Percentiles rank a stretch among this genome's conserved stretches.
These are phyloP conservation scores for Penicillium sp. DNA, from an alignment of 2,329 filamentous ascomycete genomes.

Conservation along the genomic window DNA sequence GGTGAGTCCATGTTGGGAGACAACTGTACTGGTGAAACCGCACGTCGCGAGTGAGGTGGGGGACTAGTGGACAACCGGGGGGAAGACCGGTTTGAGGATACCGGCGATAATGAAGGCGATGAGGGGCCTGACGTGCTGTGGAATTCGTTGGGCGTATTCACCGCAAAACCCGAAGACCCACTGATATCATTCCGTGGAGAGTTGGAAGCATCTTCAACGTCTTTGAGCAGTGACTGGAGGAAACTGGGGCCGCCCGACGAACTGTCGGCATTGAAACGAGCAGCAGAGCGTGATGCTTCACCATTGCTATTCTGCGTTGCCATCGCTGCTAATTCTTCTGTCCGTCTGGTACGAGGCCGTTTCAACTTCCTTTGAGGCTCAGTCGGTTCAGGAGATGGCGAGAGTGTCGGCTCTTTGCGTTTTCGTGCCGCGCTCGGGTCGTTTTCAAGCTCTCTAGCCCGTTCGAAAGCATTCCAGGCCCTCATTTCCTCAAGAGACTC, in stretches of 20 bases:
- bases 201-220: conserved; percentile 64
- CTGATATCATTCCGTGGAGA: conserved; percentile 26
- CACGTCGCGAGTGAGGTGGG: conserved; percentile 30
- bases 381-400: conserved; percentile 65
- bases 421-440: conserved; percentile 46
- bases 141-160: conserved; percentile 33
- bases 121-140: conserved; percentile 37
- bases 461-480: conserved; percentile 89
- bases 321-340: conserved; percentile 50
- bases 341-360: conserved; percentile 73
- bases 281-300: conserved; percentile 36
- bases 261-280: conserved; percentile 31
- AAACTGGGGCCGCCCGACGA: conserved; percentile 65
- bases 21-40: conserved; percentile 35
- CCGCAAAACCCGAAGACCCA: conserved; percentile 26
- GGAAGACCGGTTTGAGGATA: conserved; percentile 38
- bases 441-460: conserved; percentile 66
- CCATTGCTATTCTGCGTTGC: conserved; percentile 40
- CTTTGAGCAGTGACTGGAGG: conserved; percentile 78
- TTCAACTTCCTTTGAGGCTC: conserved; percentile 82
- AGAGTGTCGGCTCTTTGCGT: conserved; percentile 61
- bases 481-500: conserved; percentile 76
- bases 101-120: conserved; percentile 40
- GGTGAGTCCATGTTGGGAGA: conserved; percentile 29
- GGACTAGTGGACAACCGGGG: conserved; percentile 37